Conservation (phyloP, 352 stramenopile species). For the Phytophthora cactorum region DNA sequence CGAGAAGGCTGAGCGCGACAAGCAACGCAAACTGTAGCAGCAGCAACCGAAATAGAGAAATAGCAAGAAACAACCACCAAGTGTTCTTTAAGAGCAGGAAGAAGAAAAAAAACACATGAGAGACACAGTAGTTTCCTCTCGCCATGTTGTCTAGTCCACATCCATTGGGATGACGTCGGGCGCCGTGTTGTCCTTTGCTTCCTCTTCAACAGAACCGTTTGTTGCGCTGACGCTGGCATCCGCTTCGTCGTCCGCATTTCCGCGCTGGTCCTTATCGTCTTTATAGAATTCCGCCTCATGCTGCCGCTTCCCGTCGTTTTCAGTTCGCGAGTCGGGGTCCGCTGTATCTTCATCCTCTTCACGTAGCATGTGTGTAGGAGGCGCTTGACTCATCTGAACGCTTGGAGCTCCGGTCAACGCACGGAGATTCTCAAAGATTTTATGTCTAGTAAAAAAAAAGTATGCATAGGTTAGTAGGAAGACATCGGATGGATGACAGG, state of each 20-base stretch:
- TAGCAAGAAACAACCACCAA: conserved; percentile 12
- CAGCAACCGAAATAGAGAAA: conserved; percentile 38
- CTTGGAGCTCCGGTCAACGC: conserved; percentile 78
- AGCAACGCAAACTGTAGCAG: conserved; percentile 65
- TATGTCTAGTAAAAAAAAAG: conserved; percentile 46
- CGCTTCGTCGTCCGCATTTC: conserved; percentile 56
- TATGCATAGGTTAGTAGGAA: not conserved
- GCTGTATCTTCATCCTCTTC: conserved; percentile 83
- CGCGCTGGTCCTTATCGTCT: conserved; percentile 79
- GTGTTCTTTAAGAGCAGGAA: not conserved
- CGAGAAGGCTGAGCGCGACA: conserved; percentile 88
- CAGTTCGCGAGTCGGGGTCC: conserved; percentile 69
- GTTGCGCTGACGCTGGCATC: conserved; percentile 31
- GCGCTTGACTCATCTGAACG: conserved; percentile 81
- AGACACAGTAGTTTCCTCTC: not conserved
- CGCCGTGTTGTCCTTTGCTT: conserved; percentile 54
- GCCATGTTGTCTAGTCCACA: conserved; percentile 52
- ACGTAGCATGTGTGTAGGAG: conserved; percentile 71
- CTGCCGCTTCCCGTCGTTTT: conserved; percentile 76
- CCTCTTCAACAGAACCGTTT: conserved; percentile 31
- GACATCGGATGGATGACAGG: not conserved
- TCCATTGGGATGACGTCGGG: conserved; percentile 81
- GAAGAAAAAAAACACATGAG: conserved; percentile 7
- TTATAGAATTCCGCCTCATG: conserved; percentile 86
- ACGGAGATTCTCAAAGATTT: conserved; percentile 87